These are phyloP conservation scores for Yarrowia porcina DNA, from an alignment of 805 yeast species.

Conservation along the genomic window DNA sequence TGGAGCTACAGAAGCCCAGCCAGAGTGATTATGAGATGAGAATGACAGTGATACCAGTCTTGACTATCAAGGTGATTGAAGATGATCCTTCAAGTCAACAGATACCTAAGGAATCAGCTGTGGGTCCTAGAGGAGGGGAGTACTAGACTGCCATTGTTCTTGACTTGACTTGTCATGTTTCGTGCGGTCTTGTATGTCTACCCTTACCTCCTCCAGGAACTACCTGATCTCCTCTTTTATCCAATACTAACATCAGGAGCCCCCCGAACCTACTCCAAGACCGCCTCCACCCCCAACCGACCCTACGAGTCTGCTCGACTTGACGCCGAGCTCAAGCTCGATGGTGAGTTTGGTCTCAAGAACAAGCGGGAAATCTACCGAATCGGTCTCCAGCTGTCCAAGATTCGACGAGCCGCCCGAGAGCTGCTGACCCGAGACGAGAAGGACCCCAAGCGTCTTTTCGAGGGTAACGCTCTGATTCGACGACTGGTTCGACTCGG, in stretches of 20 bases:
- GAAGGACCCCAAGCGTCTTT: slow-evolving; percentile 99
- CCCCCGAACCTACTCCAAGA: slow-evolving; percentile 99
- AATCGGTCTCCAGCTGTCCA: slow-evolving; percentile 98
- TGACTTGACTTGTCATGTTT: too few species aligned
- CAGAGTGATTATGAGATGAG: background rate
- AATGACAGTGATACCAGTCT: background rate
- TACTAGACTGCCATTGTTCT: too few species aligned
- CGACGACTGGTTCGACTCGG: slow-evolving; percentile 99
- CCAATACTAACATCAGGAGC: slow-evolving; percentile 58
- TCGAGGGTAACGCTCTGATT: slow-evolving; percentile 99
- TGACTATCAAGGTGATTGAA: too few species aligned
- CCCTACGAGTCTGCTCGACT: slow-evolving; percentile 99
- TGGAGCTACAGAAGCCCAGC: background rate
- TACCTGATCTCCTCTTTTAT: background rate
- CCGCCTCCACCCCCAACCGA: slow-evolving; percentile 99
- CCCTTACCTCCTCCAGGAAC: too few species aligned
- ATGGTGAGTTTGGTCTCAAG: slow-evolving; percentile 98
- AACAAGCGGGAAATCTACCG: slow-evolving; percentile 99
- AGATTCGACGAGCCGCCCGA: slow-evolving; percentile 99
- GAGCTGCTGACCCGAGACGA: slow-evolving; percentile 99
- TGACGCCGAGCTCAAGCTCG: slow-evolving; percentile 98
- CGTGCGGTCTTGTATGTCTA: too few species aligned
- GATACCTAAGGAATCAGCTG: background rate
- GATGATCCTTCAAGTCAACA: too few species aligned
- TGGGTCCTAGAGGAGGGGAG: too few species aligned